Evolutionary conservation across 495 filamentous ascomycete genomes (phyloP), one percentile per base, ranked within the genome.

Genomic region (Penicillium cataractarum): DNA sequence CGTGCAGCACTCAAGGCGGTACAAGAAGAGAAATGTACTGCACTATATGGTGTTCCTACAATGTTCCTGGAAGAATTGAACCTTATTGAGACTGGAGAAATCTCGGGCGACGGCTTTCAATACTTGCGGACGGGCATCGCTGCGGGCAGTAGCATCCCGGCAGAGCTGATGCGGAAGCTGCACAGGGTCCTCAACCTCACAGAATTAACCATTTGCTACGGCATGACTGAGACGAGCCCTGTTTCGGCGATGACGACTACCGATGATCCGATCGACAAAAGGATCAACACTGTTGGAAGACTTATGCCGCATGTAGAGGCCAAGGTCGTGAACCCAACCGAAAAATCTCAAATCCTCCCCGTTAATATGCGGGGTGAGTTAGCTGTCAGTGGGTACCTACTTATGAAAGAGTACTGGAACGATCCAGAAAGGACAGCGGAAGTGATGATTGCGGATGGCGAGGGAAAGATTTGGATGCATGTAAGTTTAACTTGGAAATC

Each of bases 221-320:
- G 93, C 39, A 99, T 99, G 95, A 99, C 95, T 15, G 95, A 99
- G 76, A 99, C 95, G 0, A 89, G 86, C 51, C 95, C 95, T n/a
- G 93, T 97, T 0, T 90, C 86, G 42, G 86, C 85, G 49, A 97
- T 97, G 94, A 99, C 94, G 0, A 84, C 89, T 0, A 94, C 90
- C 0, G 76, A 87, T 40, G 95, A 97, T 69, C 89, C 93, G 1
- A 78, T 94, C 6, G 84, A 83, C n/a, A 91, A 92, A 70, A 80
- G 95, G 9, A 87, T 94, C 33, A 80, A 86, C 42, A 90, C 83
- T 15, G 92, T 97, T 0, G 95, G 95, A 0, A 76, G 82, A 32
- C 79, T 89, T 0, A 85, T 97, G 76, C 92, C 93, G 21, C 92
- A 99, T 69, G 88, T 90, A 1, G 80, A 86, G 72, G 89, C 91